phyloP scores from a whole-genome alignment of 305 asterid species.

The Fraxinus nigra region DNA sequence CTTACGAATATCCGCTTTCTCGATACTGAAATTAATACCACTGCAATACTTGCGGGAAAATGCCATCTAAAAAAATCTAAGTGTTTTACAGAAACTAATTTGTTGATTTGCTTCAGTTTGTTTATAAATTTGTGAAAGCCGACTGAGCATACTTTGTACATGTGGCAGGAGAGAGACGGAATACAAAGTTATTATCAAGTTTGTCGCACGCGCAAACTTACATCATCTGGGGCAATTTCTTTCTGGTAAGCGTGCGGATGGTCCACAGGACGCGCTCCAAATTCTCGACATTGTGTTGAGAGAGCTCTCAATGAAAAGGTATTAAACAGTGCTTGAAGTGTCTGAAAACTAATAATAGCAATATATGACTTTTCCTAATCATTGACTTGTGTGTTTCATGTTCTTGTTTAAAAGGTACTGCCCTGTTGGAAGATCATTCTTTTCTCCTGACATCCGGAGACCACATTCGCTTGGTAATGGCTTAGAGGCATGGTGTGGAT shows the following conservation, averaged over 20 bases:
- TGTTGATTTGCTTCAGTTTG: neutral
- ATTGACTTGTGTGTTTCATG: neutral
- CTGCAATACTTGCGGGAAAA: neutral
- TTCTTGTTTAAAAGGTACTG: slow-evolving; percentile 55
- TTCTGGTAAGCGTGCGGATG: slow-evolving; percentile 89
- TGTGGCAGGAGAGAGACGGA: slow-evolving; percentile 72
- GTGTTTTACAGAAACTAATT: neutral
- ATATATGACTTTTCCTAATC: neutral
- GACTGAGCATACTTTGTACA: neutral
- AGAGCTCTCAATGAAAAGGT: slow-evolving; percentile 87
- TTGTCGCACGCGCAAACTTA: slow-evolving; percentile 78
- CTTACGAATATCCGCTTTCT: neutral
- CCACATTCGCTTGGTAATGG: slow-evolving; percentile 95
- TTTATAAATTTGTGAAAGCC: neutral
- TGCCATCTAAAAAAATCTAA: neutral
- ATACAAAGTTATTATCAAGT: slow-evolving; percentile 80
- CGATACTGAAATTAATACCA: neutral
- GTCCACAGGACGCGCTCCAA: slow-evolving; percentile 93
- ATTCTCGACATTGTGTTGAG: slow-evolving; percentile 92
- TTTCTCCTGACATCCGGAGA: slow-evolving; percentile 77
- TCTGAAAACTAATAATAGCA: neutral
- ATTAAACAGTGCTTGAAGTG: slow-evolving; percentile 3
- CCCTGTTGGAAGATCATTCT: slow-evolving; percentile 91
- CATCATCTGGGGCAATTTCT: slow-evolving; percentile 92
- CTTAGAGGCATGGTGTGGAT: slow-evolving; percentile 98